phyloP scores from a whole-genome alignment of 148 eudicot genomes.

The Arctostaphylos glauca region DNA sequence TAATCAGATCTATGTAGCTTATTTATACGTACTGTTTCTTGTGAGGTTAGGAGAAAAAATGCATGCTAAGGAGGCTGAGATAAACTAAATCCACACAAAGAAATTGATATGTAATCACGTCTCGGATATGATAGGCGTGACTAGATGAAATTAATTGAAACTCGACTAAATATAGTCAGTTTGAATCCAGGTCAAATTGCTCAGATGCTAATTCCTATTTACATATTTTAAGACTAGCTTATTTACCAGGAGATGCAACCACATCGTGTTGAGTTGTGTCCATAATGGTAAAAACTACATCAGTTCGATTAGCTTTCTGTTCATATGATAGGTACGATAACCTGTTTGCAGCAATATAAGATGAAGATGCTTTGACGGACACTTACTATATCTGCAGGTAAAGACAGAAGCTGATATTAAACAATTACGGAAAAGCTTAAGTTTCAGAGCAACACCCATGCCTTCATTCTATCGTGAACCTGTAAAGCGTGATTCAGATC shows the following conservation, averaged over 20 bases:
- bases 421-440: constrained; percentile 42
- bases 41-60: constrained; percentile 33
- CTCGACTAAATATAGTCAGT: neutral
- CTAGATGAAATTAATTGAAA: neutral
- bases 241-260: neutral
- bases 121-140: neutral
- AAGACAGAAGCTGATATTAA: constrained; percentile 46
- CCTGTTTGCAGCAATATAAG: neutral
- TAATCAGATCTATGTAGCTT: neutral
- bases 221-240: neutral
- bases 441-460: constrained; percentile 59
- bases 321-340: neutral
- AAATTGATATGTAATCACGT: constrained; percentile 10
- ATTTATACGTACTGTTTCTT: constrained; percentile 13
- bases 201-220: neutral
- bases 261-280: neutral
- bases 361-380: constrained; percentile 7
- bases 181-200: neutral
- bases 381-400: constrained; percentile 38
- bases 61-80: constrained; percentile 32
- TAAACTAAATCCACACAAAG: constrained; percentile 27
- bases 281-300: neutral
- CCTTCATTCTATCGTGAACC: constrained; percentile 51
- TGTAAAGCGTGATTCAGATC: constrained; percentile 21
- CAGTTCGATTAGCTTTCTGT: neutral